Percentiles rank a stretch among this genome's conserved stretches.
Conservation (phyloP, 83 land plant species). For the Diphasiastrum complanatum region DNA sequence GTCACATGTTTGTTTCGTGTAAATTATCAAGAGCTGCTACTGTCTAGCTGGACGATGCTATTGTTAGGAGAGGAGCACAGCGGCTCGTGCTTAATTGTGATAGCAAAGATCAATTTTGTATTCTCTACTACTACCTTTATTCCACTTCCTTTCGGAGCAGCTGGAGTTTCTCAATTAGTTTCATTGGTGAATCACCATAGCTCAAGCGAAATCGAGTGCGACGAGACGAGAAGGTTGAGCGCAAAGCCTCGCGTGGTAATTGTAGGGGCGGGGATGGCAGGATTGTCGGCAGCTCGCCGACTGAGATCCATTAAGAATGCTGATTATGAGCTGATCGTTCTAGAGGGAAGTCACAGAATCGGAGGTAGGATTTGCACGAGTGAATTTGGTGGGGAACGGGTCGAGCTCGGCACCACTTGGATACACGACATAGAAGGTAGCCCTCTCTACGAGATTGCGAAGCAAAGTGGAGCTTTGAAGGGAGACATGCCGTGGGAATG, state of each 20-base stretch:
- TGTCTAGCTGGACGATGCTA: too few relatives aligned
- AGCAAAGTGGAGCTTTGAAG: constrained; percentile 34
- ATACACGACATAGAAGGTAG: constrained; percentile 90
- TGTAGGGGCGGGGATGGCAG: constrained; percentile 93
- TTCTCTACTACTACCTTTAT: too few relatives aligned
- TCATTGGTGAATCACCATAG: too few relatives aligned
- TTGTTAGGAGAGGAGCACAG: too few relatives aligned
- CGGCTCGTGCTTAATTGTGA: too few relatives aligned
- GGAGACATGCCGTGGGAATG: constrained; percentile 57
- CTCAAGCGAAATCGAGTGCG: neutral
- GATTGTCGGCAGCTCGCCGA: constrained; percentile 69
- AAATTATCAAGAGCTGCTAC: too few relatives aligned
- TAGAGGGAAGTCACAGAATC: constrained; percentile 69
- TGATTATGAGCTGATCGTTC: constrained; percentile 41
- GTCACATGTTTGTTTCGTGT: too few relatives aligned
- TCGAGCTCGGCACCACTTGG: constrained; percentile 94
- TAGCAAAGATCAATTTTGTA: too few relatives aligned
- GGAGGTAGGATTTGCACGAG: constrained; percentile 73
- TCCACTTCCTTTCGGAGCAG: too few relatives aligned
- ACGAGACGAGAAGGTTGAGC: neutral
- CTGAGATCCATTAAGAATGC: constrained; percentile 32
- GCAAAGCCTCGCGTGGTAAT: constrained; percentile 64
- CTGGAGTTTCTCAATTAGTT: too few relatives aligned
- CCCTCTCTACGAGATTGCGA: constrained; percentile 57
- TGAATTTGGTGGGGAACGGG: constrained; percentile 55